A percentile compares a stretch with the other conserved stretches of the same genome.
These are phyloP conservation scores for Solanum sitiens DNA, from an alignment of 257 asterid genomes.

Conservation along the genomic window DNA sequence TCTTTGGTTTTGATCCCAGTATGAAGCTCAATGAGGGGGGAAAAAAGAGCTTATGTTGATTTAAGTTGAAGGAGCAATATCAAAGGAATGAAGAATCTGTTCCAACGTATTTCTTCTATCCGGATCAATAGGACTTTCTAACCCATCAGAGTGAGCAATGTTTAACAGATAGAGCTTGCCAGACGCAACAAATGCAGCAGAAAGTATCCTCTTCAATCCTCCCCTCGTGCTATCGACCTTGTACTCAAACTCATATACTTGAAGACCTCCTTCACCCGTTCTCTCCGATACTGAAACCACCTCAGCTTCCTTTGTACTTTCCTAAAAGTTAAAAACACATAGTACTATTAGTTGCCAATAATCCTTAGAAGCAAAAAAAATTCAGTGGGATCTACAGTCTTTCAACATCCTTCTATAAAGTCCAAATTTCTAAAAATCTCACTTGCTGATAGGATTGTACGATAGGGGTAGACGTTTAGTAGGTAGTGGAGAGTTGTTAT, in stretches of 20 bases:
- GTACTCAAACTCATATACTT: slow-evolving; percentile 88
- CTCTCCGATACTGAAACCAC: slow-evolving; percentile 76
- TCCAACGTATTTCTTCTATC: slow-evolving; percentile 46
- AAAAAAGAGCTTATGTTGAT: neutral
- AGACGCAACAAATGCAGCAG: slow-evolving; percentile 81
- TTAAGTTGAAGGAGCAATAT: slow-evolving; percentile 34
- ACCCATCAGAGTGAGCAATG: slow-evolving; percentile 54
- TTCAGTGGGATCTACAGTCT: neutral
- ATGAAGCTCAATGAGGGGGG: neutral
- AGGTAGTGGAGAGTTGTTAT: neutral
- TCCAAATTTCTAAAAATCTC: neutral
- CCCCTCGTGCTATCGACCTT: slow-evolving; percentile 84
- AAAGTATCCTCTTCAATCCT: slow-evolving; percentile 76
- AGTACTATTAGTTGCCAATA: neutral
- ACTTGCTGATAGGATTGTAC: neutral
- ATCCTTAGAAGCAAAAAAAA: neutral
- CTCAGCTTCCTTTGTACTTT: slow-evolving; percentile 81
- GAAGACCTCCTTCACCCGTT: slow-evolving; percentile 34
- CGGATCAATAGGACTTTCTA: slow-evolving; percentile 45
- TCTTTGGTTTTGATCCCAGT: neutral
- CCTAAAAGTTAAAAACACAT: neutral
- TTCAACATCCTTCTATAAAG: neutral
- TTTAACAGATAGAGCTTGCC: slow-evolving; percentile 79
- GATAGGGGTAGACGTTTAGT: neutral
- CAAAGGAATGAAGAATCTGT: slow-evolving; percentile 79